Conservation (phyloP, 2,329 filamentous ascomycete genomes). For the Epichloe gansuensis region DNA sequence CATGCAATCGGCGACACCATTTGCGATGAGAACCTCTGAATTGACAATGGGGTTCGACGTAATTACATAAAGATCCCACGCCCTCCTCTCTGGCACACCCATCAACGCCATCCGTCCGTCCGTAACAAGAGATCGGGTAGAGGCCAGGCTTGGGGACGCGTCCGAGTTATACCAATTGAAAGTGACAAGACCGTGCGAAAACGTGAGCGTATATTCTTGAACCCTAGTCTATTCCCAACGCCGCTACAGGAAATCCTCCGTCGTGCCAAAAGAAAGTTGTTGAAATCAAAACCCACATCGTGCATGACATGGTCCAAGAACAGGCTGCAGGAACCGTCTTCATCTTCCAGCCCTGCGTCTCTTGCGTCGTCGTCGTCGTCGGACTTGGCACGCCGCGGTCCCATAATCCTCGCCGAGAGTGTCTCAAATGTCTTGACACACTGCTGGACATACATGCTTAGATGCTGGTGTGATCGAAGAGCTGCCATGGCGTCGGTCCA, state of each 20-base stretch:
- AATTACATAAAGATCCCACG: too few relatives aligned
- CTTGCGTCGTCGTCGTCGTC: background rate
- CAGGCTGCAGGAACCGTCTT: background rate
- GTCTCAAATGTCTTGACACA: constrained; percentile 8
- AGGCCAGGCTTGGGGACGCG: too few relatives aligned
- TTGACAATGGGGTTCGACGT: too few relatives aligned
- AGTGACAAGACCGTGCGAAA: background rate
- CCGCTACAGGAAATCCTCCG: background rate
- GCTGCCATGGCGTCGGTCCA: constrained; percentile 13
- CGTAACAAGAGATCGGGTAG: too few relatives aligned
- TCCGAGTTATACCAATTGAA: too few relatives aligned
- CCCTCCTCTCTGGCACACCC: too few relatives aligned
- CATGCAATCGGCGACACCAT: too few relatives aligned
- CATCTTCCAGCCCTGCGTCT: background rate
- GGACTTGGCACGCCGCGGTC: background rate
- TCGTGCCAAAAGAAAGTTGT: constrained; percentile 1
- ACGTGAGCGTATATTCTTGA: background rate
- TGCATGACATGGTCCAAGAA: constrained; percentile 1
- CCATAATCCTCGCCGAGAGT: background rate
- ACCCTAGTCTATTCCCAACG: too few relatives aligned
- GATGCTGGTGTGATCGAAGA: constrained; percentile 13
- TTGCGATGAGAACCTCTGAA: too few relatives aligned
- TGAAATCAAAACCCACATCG: background rate
- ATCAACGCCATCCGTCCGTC: too few relatives aligned
- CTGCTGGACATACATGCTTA: constrained; percentile 10